Evolutionary conservation across 305 asterid species (phyloP), one percentile per base, ranked within the genome.

Genomic region (Plantago coronopus): DNA sequence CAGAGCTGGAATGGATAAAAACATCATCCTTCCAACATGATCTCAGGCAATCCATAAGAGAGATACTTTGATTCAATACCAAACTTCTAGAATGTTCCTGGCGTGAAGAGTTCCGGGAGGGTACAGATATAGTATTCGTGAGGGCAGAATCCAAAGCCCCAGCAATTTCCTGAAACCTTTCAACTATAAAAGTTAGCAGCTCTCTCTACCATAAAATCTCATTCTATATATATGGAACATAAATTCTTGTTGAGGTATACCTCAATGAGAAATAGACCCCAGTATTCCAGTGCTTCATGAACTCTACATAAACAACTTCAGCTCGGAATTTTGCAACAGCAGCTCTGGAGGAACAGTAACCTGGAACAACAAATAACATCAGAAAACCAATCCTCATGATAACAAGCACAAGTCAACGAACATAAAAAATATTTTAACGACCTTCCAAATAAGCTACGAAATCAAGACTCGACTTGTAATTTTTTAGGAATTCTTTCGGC

Each of bases 111-210:
- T n/a, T n/a, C n/a, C n/a, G n/a, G n/a, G n/a, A n/a, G n/a, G 81
- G 77, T 44, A 54, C 76, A 42, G 89, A 87, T 27, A 83, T 69
- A 71, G 85, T 62, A 71, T 66, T 79, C 80, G 64, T 64, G 62
- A 93, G 96, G 54, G 88, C 86, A 67, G 97, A 85, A 85, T 93
- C 99, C 83, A 93, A 72, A 75, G 88, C 81, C 70, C 97, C 96
- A 13, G 97, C 99, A 61, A 93, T 89, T 80, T 93, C 97, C 88
- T 89, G 99, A 78, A 93, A 93, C 83, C 97, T n/a, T n/a, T 89
- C 79, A 77, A 74, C 69, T 65, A 66, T 59, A 25, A 34, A 54
- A 72, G 79, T 61, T 69, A 67, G 70, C 68, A 61, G 65, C 59
- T 64, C 50, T 37, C 55, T 66, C 49, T 31, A 51, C 62, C 59